Evolutionary conservation across 768 basidiomycete genomes (phyloP), one percentile per base, ranked within the genome.

Genomic region (Chalciporus sphaerocephalus): DNA sequence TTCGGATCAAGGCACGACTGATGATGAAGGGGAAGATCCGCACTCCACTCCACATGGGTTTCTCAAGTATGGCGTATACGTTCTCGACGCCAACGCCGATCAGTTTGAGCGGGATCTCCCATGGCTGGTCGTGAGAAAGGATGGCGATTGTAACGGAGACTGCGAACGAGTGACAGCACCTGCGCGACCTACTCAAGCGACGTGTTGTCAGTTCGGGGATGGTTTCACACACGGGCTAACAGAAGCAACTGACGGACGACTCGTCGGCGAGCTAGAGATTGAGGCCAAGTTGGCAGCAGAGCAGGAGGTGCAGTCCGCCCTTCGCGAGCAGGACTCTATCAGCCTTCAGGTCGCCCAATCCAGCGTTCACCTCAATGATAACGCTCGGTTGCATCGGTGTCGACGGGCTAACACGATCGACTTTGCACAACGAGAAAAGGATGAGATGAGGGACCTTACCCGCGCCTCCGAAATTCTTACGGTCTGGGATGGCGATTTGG

Each of bases 371-470:
- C 11, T 8, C 16, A 47, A 41, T 10, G 20, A 43, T 36, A 57
- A 47, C 24, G 38, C 51, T 9, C 55, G 53, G 11, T 48, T 62
- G 32, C 62, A 62, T 17, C 52, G 61, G 38, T 62, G 61, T 41
- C 59, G 58, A 53, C 48, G 50, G 27, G 68, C 68, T 4, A 86
- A 87, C 60, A 86, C 84, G 23, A 77, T 91, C 59, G 80, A 90
- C 61, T 92, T 93, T 64, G 82, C 87, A 12, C 77, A 81, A 57
- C 74, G 89, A 25, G 92, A 95, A 69, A 80, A 80, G 65, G 87
- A 90, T 50, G 92, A 94, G 70, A 94, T 93, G 89, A 73, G 86
- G 11, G 86, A 88, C 58, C 69, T 94, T 44, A 95, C 92, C 0
- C 76, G 80, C 47, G 87, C 90, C 6, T 83, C 79, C 17, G 87